These are phyloP conservation scores for Ustulina deusta DNA, from an alignment of 2,329 filamentous ascomycete species.

Conservation along the genomic window DNA sequence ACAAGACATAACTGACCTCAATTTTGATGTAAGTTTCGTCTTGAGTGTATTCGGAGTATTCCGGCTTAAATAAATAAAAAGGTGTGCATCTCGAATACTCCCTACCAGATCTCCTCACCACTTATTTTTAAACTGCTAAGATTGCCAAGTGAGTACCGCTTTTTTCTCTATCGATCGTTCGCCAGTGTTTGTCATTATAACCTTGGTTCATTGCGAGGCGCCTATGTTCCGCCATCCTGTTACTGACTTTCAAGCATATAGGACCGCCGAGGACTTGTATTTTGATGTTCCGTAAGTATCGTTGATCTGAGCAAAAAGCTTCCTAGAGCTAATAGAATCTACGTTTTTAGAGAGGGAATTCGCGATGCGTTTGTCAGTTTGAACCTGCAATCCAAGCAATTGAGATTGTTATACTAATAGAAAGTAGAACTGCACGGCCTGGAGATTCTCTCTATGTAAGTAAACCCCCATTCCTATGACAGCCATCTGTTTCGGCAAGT, in stretches of 20 bases:
- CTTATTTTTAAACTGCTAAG: constrained; percentile 91
- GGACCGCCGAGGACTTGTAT: constrained; percentile 84
- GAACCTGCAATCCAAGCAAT: not conserved
- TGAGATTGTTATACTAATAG: constrained; percentile 20
- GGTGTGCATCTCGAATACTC: constrained; percentile 75
- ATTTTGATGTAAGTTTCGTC: constrained; percentile 64
- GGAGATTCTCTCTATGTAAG: constrained; percentile 82
- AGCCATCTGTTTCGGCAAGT: not conserved
- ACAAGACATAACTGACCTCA: constrained; percentile 61
- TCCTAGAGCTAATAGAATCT: constrained; percentile 6
- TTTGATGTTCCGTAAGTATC: constrained; percentile 97
- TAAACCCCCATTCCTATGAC: not conserved
- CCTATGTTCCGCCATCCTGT: not conserved
- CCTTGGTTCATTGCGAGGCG: not conserved
- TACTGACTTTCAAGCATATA: constrained; percentile 16
- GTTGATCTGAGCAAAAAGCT: constrained; percentile 53
- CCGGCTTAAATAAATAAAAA: not conserved
- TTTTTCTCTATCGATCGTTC: not conserved
- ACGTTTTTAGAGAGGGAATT: constrained; percentile 35
- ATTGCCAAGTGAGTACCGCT: constrained; percentile 60
- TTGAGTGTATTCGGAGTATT: not conserved
- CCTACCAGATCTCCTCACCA: constrained; percentile 84
- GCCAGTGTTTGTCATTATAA: constrained; percentile 50
- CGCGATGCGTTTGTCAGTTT: constrained; percentile 37
- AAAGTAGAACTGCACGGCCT: constrained; percentile 75